phyloP scores from a whole-genome alignment of 805 yeast species.

The Kodamaea hsintzibuensis region DNA sequence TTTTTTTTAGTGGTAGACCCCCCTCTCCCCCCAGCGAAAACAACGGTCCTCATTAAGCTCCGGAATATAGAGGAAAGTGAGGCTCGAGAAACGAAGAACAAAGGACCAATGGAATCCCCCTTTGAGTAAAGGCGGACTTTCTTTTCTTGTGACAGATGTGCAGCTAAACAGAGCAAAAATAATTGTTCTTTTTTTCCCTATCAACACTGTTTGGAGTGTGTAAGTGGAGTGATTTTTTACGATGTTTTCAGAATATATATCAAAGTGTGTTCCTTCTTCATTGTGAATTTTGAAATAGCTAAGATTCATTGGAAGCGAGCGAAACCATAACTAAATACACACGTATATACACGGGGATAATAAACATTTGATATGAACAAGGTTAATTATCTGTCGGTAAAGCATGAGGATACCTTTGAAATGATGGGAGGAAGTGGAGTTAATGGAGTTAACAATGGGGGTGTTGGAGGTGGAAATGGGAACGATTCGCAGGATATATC shows the following conservation, averaged over 20 bases:
- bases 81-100: background rate
- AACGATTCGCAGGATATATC: background rate
- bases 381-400: background rate
- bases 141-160: background rate
- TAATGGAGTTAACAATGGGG: background rate
- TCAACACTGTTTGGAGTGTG: background rate
- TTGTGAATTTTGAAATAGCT: background rate
- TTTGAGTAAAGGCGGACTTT: background rate
- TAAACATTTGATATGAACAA: background rate
- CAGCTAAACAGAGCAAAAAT: background rate
- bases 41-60: background rate
- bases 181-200: slow-evolving; percentile 2
- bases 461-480: background rate
- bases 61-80: background rate
- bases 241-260: background rate
- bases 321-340: background rate
- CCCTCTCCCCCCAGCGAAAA: background rate
- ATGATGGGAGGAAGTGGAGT: background rate
- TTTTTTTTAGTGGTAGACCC: too few relatives aligned
- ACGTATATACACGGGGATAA: too few relatives aligned
- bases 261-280: background rate
- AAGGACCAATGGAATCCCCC: background rate
- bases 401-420: background rate
- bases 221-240: slow-evolving; percentile 5
- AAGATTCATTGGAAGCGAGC: too few relatives aligned